Percentiles rank a stretch among this genome's conserved stretches.
phyloP scores from a whole-genome alignment of 768 basidiomycete genomes.

The Chalciporus pseudorubinellus region DNA sequence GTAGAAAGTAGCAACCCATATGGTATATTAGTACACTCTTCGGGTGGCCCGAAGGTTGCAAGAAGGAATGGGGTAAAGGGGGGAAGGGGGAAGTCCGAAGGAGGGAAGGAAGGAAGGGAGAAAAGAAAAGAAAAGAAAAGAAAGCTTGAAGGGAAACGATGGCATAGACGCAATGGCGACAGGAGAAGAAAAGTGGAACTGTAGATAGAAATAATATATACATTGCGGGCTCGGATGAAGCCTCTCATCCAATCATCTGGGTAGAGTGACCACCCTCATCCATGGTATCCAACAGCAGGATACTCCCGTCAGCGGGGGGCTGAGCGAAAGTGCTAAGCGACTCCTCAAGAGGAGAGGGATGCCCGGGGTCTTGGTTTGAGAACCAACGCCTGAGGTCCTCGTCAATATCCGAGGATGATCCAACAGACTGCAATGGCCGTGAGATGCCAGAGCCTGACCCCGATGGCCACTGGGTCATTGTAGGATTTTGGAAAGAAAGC shows the following conservation, averaged over 20 bases:
- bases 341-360: conserved; percentile 1
- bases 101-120: neutral
- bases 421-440: neutral
- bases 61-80: too few relatives aligned
- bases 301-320: conserved; percentile 1
- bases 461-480: conserved; percentile 3
- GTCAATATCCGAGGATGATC: neutral
- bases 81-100: too few relatives aligned
- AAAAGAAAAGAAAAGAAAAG: neutral
- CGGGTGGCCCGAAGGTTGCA: too few relatives aligned
- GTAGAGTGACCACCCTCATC: neutral
- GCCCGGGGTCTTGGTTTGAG: conserved; percentile 1
- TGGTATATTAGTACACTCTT: too few relatives aligned
- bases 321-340: neutral
- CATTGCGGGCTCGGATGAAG: neutral
- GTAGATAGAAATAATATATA: neutral
- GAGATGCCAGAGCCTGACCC: neutral
- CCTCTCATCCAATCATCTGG: conserved; percentile 1
- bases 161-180: neutral
- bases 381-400: neutral
- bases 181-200: neutral
- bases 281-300: conserved; percentile 3
- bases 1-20: too few relatives aligned
- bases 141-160: neutral
- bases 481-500: neutral